Base-by-base conservation (phyloP, 1,284 basidiomycete species). In the Tilletia caries region DNA sequence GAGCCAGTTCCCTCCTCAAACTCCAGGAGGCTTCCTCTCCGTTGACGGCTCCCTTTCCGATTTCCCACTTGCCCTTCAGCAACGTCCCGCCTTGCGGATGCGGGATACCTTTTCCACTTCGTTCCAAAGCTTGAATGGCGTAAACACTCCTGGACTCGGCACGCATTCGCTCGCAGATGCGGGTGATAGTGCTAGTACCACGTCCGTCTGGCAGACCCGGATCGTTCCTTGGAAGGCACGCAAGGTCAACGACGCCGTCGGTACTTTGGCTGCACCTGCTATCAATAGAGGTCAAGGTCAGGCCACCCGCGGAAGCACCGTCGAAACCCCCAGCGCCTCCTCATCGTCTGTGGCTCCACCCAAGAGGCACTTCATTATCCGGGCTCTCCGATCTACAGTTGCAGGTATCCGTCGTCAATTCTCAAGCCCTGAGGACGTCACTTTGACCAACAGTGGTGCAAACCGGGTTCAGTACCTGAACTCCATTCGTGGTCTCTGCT, bases 401-500 rank as follows among this genome's bases (percentile, higher is more conserved):
- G 34, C 25, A 33, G 41, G 29, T 5, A 1, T 65, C 25, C 48
- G 41, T 4, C 41, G 64, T 15, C 48, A 50, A 20, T 50, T 50
- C n/a, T 50, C 48, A 8, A 41, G 29, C 18, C 23, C 64, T 41
- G 33, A 29, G 15, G 41, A 43, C 23, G 25, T 37, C 64, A 33
- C 20, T 6, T n/a, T 27, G 43, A 67, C 66, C 13, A 44, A 23
- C 23, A 34, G 41, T n/a, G 43, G 66, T 32, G 58, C 58, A 27
- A 37, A 25, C 2, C 13, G 29, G 5, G 66, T 67, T 23, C 32
- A 50, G 20, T 67, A 62, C 34, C 58, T 62, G 58, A 37, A 62
- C 34, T 32, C 29, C 10, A 32, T 62, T 33, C 58, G 58, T 62
- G 58, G 58, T 33, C 34, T 62, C 8, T 32, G 77, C 1, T 77